Evolutionary conservation across 225 moss, liverwort and hornwort species (phyloP), one percentile per base, ranked within the genome.

Genomic region (Climacium dendroides): DNA sequence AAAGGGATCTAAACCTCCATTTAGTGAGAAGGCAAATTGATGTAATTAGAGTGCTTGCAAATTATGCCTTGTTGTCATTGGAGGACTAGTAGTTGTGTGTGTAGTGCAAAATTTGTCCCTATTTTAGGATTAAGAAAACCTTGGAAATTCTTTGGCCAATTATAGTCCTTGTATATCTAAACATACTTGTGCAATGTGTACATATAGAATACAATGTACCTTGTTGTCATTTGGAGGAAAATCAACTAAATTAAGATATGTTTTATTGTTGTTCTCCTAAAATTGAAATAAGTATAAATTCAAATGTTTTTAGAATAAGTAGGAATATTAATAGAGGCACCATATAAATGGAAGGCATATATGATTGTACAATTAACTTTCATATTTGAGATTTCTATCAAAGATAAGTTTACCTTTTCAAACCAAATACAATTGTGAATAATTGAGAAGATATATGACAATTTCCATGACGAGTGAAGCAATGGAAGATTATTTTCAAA

Each of bases 131-230:
- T 75, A 9, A 14, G 2, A 35, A 76, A 35, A 23, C 6, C 1
- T 54, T 54, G 1, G 1, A 13, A 53, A 35, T 23, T 23, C 24
- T 3, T 23, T 20, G 8, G 8, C 13, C 8, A 74, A 52, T 32
- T 0, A 12, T 32, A 20, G 50, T 3, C 7, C 20, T 3, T 19
- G 1, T 1, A 34, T 5, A 75, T 2, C 3, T 14, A 52, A 14
- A 3, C 2, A 13, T 52, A 35, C 2, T 13, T 13, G 14, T 3
- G 0, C 3, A 76, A 5, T 0, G 1, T 9, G 5, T 0, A 14
- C 2, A 15, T 54, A 4, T 9, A n/a, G 10, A n/a, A 54, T 1
- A 52, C 15, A 54, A 54, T 13, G 13, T 48, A 48, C 4, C 6
- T 54, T 7, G 0, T 53, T n/a, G 22, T 48, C 19, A 53, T 53